These are phyloP conservation scores for Blastobotrys apis DNA, from an alignment of 1,139 yeast genomes.

Conservation along the genomic window DNA sequence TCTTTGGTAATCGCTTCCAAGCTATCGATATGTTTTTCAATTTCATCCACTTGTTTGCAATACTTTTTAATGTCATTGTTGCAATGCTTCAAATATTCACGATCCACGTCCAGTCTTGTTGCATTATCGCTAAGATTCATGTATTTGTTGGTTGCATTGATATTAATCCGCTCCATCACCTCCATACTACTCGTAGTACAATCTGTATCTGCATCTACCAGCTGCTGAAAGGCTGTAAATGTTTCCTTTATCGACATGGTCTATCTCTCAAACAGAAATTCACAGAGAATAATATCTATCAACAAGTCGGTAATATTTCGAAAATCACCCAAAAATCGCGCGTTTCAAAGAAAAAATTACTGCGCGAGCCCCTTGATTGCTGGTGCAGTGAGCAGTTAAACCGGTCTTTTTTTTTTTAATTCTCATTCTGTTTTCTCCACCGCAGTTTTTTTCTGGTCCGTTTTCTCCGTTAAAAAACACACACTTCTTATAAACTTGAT, in stretches of 20 bases:
- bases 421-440: no score
- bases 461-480: no score
- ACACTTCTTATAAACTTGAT: no score
- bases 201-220: slow-evolving; percentile 35
- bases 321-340: no score
- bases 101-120: slow-evolving; percentile 26
- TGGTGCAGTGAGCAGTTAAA: no score
- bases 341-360: no score
- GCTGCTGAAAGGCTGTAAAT: slow-evolving; percentile 15
- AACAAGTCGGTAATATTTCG: no score
- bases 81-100: slow-evolving; percentile 19
- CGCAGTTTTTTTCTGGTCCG: no score
- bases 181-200: slow-evolving; percentile 31
- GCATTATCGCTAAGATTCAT: slow-evolving; percentile 30
- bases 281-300: no score
- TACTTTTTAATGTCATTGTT: slow-evolving; percentile 21
- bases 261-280: no score
- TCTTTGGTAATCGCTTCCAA: slow-evolving; percentile 50
- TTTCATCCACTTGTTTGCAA: slow-evolving; percentile 16
- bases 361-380: no score
- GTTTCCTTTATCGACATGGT: slow-evolving; percentile 9
- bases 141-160: slow-evolving; percentile 31
- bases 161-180: slow-evolving; percentile 33
- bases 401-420: no score
- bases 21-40: slow-evolving; percentile 46